A percentile compares a stretch with the other conserved stretches of the same genome.
phyloP scores from a whole-genome alignment of 495 filamentous ascomycete genomes.

The Xylaria castorea region DNA sequence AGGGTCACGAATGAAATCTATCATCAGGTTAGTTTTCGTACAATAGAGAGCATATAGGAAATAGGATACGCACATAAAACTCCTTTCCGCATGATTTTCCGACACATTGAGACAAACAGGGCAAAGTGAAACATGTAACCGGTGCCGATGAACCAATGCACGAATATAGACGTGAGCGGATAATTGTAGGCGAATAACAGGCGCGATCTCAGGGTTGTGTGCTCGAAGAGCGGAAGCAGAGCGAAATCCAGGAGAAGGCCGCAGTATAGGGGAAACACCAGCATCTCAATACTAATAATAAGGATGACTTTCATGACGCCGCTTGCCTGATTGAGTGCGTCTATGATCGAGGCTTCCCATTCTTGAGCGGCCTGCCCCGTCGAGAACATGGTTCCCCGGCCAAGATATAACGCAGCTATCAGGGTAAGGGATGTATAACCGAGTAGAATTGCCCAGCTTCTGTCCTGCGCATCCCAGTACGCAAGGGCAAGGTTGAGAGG shows the following conservation, averaged over 20 bases:
- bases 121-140: constrained; percentile 99
- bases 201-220: constrained; percentile 75
- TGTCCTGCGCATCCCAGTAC: constrained; percentile 78
- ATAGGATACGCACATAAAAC: constrained; percentile 75
- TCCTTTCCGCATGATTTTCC: constrained; percentile 92
- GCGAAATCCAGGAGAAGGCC: constrained; percentile 89
- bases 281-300: constrained; percentile 99
- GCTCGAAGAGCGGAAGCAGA: constrained; percentile 84
- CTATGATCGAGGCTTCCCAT: constrained; percentile 79
- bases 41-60: background rate
- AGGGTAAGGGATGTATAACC: constrained; percentile 80
- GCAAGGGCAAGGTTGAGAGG: constrained; percentile 67
- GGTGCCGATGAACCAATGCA: constrained; percentile 98
- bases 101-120: constrained; percentile 97
- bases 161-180: constrained; percentile 87
- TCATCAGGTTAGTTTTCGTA: constrained; percentile 36
- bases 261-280: constrained; percentile 94
- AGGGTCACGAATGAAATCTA: constrained; percentile 96
- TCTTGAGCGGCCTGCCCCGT: constrained; percentile 69
- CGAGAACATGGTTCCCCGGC: constrained; percentile 67
- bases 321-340: constrained; percentile 87
- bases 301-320: constrained; percentile 97
- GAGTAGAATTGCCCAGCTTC: constrained; percentile 77
- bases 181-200: constrained; percentile 75
- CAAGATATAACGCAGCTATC: constrained; percentile 78